Conservation (phyloP, 176 grass and related monocot species). For the Panicum miliaceum region DNA sequence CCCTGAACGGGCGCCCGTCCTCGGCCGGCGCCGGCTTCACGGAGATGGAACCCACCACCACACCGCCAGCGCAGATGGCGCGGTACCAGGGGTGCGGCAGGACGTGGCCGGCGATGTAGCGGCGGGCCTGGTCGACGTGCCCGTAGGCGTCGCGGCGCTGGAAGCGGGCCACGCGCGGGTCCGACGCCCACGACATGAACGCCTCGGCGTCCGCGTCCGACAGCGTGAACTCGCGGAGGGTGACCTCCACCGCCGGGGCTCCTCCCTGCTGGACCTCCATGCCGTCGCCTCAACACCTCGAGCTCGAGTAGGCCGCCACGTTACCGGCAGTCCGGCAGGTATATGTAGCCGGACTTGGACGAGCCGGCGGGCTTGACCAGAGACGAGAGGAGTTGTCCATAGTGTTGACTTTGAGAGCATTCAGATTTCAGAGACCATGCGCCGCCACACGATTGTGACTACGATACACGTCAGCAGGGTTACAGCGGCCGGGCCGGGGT, state of each 20-base stretch:
- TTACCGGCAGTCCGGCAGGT: background rate
- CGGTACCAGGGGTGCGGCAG: constrained; percentile 82
- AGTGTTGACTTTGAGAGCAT: background rate
- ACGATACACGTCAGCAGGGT: no score
- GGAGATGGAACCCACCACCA: constrained; percentile 69
- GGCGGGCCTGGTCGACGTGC: constrained; percentile 48
- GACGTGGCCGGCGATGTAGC: constrained; percentile 65
- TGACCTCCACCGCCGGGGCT: background rate
- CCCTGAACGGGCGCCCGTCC: constrained; percentile 30
- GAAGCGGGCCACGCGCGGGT: constrained; percentile 66
- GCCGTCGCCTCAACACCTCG: background rate
- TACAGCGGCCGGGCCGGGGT: background rate
- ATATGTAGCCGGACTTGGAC: background rate
- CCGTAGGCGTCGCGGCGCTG: constrained; percentile 64
- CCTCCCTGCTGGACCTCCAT: constrained; percentile 7
- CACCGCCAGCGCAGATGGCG: constrained; percentile 57
- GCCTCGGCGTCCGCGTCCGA: constrained; percentile 60
- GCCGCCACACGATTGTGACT: background rate
- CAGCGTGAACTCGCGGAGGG: constrained; percentile 61
- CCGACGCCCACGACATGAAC: constrained; percentile 69
- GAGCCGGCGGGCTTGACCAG: constrained; percentile 41
- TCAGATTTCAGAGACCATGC: background rate
- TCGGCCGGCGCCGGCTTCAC: constrained; percentile 39
- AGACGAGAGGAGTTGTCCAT: no score
- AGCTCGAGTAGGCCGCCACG: background rate